A percentile compares a stretch with the other conserved stretches of the same genome.
These are phyloP conservation scores for Hypoxylon trugodes DNA, from an alignment of 495 filamentous ascomycete genomes.

Conservation along the genomic window DNA sequence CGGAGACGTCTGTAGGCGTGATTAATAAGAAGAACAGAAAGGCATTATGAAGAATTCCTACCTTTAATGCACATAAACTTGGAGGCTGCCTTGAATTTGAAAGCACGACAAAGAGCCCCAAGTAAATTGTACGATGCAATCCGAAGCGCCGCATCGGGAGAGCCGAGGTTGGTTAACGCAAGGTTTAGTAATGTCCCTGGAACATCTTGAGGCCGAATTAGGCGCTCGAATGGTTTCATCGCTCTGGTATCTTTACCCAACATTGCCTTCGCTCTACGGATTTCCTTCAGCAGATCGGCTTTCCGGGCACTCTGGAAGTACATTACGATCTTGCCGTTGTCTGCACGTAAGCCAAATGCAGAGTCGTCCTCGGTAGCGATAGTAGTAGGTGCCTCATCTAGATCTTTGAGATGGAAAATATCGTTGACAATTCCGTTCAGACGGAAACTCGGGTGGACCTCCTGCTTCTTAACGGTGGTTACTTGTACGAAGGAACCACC, in stretches of 20 bases:
- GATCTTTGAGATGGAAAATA: conserved; percentile 69
- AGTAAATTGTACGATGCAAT: conserved; percentile 70
- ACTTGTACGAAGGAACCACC: conserved; percentile 74
- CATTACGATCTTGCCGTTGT: conserved; percentile 73
- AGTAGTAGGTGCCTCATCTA: conserved; percentile 69
- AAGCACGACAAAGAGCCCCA: conserved; percentile 68
- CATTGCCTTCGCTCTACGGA: conserved; percentile 66
- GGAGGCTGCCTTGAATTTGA: conserved; percentile 68
- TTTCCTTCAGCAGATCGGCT: conserved; percentile 65
- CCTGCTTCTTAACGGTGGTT: conserved; percentile 71
- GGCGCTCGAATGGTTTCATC: conserved; percentile 64
- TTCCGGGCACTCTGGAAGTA: conserved; percentile 71
- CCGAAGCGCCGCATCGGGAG: conserved; percentile 62
- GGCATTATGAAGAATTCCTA: conserved; percentile 25
- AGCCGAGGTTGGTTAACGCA: conserved; percentile 69
- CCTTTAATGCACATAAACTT: conserved; percentile 67
- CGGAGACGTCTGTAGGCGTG: conserved; percentile 54
- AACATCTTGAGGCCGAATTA: conserved; percentile 72
- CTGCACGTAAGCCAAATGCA: conserved; percentile 71
- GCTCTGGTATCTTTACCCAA: conserved; percentile 66
- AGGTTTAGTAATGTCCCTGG: conserved; percentile 72
- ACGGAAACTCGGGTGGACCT: conserved; percentile 64
- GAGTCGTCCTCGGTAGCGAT: conserved; percentile 71
- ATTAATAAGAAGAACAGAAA: conserved; percentile 17
- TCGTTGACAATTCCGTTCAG: conserved; percentile 70